Conservation (phyloP, 257 asterid genomes). For the Solanum bukasovii region DNA sequence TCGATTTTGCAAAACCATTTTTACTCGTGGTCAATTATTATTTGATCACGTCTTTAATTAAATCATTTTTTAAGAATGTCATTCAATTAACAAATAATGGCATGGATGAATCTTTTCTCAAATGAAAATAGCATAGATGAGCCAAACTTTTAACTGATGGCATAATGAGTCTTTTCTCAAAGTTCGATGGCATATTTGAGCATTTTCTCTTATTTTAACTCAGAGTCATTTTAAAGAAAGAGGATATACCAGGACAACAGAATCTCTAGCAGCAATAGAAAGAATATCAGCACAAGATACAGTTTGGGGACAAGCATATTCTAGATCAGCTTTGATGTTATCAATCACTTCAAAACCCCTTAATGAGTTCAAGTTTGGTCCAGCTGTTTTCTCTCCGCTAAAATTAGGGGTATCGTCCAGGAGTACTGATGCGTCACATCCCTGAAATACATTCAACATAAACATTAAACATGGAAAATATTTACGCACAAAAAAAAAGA, state of each 20-base stretch:
- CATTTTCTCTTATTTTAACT: neutral
- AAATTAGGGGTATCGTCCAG: slow-evolving; percentile 46
- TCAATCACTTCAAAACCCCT: slow-evolving; percentile 85
- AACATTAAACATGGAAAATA: neutral
- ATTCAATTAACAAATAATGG: neutral
- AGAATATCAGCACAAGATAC: slow-evolving; percentile 91
- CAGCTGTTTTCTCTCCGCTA: slow-evolving; percentile 68
- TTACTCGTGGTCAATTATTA: neutral
- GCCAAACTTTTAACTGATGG: neutral
- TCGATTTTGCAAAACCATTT: neutral
- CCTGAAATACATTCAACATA: slow-evolving; percentile 22
- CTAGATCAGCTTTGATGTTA: slow-evolving; percentile 36
- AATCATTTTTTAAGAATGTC: neutral
- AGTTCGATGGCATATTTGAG: neutral
- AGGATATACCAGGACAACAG: slow-evolving; percentile 51
- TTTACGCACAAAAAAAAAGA: neutral
- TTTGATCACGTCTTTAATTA: neutral
- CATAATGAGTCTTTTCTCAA: neutral
- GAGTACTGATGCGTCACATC: slow-evolving; percentile 86
- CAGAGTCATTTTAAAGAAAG: neutral
- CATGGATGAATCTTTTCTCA: neutral
- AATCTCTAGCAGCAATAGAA: slow-evolving; percentile 73
- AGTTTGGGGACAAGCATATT: slow-evolving; percentile 37
- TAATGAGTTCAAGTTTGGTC: slow-evolving; percentile 62
- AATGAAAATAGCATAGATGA: too few species aligned